Conservation (phyloP, 1,139 yeast species). For the Blastobotrys persicus region DNA sequence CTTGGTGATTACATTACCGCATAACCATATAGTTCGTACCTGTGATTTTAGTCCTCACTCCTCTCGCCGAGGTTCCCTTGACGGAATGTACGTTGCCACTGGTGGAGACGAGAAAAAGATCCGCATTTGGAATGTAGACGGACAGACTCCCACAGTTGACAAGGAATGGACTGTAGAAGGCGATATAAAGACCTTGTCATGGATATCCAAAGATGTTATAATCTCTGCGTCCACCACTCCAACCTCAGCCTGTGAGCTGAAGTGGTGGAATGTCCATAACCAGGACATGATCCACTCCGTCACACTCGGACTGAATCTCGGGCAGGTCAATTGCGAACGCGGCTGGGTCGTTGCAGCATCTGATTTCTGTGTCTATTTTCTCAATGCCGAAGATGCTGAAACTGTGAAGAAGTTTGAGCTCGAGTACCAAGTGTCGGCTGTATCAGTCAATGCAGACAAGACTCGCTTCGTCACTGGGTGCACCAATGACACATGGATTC, state of each 20-base stretch:
- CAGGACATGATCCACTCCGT: conserved; percentile 17
- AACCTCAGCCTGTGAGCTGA: conserved; percentile 32
- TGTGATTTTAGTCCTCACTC: conserved; percentile 27
- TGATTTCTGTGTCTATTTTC: conserved; percentile 29
- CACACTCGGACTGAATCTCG: conserved; percentile 28
- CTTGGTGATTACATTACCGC: conserved; percentile 29
- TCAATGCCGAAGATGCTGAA: conserved; percentile 21
- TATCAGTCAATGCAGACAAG: conserved; percentile 28
- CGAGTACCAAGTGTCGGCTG: conserved; percentile 35
- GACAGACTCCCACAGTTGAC: conserved; percentile 14
- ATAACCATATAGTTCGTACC: conserved; percentile 37
- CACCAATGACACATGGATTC: conserved; percentile 37
- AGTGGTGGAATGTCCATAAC: conserved; percentile 35
- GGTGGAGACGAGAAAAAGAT: conserved; percentile 31
- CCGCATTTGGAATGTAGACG: conserved; percentile 27
- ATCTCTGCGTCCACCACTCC: conserved; percentile 22
- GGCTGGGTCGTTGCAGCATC: conserved; percentile 31
- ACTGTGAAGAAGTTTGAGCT: conserved; percentile 27
- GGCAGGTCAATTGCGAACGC: conserved; percentile 32
- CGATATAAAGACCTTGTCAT: conserved; percentile 22
- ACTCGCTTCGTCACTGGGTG: conserved; percentile 36
- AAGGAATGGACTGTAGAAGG: conserved; percentile 23
- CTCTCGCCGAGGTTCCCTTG: conserved; percentile 10
- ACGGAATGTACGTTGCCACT: conserved; percentile 29
- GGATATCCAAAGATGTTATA: conserved; percentile 22